Evolutionary conservation across 495 filamentous ascomycete species (phyloP), one percentile per base, ranked within the genome.

Genomic region (Annulohypoxylon moriforme): DNA sequence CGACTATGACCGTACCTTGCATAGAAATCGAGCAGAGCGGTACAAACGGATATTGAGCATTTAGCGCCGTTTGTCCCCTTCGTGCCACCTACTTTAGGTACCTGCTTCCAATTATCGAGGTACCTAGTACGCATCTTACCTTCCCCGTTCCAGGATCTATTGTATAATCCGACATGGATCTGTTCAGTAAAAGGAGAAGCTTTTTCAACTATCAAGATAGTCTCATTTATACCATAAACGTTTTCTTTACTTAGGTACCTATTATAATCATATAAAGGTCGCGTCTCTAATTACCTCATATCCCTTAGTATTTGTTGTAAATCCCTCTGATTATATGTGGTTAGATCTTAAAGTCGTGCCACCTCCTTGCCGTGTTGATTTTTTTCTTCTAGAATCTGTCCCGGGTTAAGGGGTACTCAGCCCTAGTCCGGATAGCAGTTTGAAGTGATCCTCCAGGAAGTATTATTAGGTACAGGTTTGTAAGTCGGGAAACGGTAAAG

Each of bases 1-100:
- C 50, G 49, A 60, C 36, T 46, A 61, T 24, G 14, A 20, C 20
- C 29, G 68, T 70, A 70, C 68, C 61, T 60, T 34, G 44, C 60
- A 65, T 70, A 69, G 52, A 31, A 70, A 60, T 52, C 4, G 24
- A 38, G 47, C 38, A 52, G 64, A 11, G 10, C 57, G 53, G 67
- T 64, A 69, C 67, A 60, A 16, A 24, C 64, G 46, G 42, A 58
- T 42, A 64, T 55, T 69, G 59, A 40, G 42, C 34, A 36, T 60
- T 64, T 70, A 70, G 68, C 61, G 68, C 27, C 50, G 67, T 60
- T 64, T 64, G 67, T 31, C 44, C 53, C 53, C 46, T 53, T 59
- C 40, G 38, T 49, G 46, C 38, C 40, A 56, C 58, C 24, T 34
- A 53, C 24, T 7, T 27, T 29, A 40, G 13, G 36, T 36, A 40